A percentile compares a stretch with the other conserved stretches of the same genome.
These are phyloP conservation scores for Fusarium caatingaense DNA, from an alignment of 2,329 filamentous ascomycete genomes.

Conservation along the genomic window DNA sequence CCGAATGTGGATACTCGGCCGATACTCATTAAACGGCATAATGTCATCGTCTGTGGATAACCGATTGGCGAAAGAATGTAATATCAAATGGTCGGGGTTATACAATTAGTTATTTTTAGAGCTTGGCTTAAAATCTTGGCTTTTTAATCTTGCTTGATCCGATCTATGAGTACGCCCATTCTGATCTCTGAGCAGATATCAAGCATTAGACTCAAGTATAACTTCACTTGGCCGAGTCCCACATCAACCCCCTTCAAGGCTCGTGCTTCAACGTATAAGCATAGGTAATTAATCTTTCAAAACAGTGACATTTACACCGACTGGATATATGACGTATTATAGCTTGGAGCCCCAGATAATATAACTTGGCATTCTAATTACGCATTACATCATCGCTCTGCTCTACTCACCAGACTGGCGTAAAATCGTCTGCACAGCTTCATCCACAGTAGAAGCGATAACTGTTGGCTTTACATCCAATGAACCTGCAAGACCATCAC, in stretches of 20 bases:
- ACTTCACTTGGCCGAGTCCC: not conserved
- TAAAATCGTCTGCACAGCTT: conserved; percentile 60
- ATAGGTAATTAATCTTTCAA: not conserved
- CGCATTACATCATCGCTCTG: conserved; percentile 2
- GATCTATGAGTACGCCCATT: not conserved
- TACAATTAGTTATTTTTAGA: conserved; percentile 6
- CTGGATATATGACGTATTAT: not conserved
- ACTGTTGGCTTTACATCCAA: conserved; percentile 61
- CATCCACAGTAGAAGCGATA: conserved; percentile 66
- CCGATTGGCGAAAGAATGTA: conserved; percentile 8
- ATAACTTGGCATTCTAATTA: conserved; percentile 2
- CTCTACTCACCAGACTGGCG: conserved; percentile 8
- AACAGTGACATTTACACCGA: not conserved
- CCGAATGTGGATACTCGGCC: conserved; percentile 2
- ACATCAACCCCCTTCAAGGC: not conserved
- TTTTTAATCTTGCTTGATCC: not conserved
- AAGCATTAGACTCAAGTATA: not conserved
- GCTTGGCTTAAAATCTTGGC: not conserved
- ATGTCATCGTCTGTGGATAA: conserved; percentile 5
- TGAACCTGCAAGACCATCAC: conserved; percentile 67
- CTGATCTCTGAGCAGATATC: not conserved
- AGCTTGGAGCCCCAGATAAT: not conserved
- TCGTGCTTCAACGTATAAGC: not conserved
- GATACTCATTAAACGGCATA: conserved; percentile 7
- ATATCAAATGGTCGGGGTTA: not conserved